Base-by-base conservation (phyloP, 352 stramenopile genomes). In the Phytophthora colocasiae region DNA sequence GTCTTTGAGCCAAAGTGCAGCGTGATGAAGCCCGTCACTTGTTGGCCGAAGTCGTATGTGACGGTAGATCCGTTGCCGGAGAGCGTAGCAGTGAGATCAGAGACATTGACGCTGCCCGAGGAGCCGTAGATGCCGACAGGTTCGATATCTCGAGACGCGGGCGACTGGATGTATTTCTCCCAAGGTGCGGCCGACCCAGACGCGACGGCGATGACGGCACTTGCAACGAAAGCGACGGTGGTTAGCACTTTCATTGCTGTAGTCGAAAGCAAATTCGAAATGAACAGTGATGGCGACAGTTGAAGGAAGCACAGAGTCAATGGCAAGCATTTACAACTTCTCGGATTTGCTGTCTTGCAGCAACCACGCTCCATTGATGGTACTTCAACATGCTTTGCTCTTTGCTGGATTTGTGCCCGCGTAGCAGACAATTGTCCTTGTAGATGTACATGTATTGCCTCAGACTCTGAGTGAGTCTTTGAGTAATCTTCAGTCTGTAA, bases 31-130 rank as follows among this genome's bases (percentile, higher is more conserved):
- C 74, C 74, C 0, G 40, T 50, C 26, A 79, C 71, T 47, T 77
- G 66, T 19, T 71, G 60, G 12, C 71, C 70, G 39, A 82, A 82
- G 60, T 82, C 71, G 48, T 73, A 77, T 0, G 67, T 79, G 46
- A 75, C 74, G 26, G 58, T 70, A 12, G 70, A 75, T 24, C 63
- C 71, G 38, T 79, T 73, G 38, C 64, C 56, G 5, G 59, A 60
- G 14, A 81, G 47, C 9, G 66, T 77, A 22, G 73, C 65, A 17
- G 58, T 63, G 32, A 57, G 50, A 12, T 56, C 54, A 39, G 61
- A 61, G 15, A 58, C 24, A 9, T 63, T 71, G 29, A 54, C 62
- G 22, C 56, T 43, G 4, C 67, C 55, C 0, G 55, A 68, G 4
- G 62, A 67, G 5, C 41, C 50, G 24, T 59, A 69, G 45, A 72